Evolutionary conservation across 108 stramenopile species (phyloP).

Genomic region (Skeletonema costatum): DNA sequence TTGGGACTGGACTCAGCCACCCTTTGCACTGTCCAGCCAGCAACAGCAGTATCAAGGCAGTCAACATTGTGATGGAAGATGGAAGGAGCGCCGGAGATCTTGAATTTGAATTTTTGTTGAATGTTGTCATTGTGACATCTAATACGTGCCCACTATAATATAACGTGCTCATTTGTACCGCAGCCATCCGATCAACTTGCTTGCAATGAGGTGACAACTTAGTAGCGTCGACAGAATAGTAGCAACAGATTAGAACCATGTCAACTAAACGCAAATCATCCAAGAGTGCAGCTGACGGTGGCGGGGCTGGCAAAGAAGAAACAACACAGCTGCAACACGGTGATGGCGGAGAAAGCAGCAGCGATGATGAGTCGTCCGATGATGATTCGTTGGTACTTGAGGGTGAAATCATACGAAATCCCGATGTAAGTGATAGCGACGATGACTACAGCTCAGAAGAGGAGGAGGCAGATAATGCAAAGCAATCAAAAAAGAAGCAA

Average conservation of each 20-base stretch:
- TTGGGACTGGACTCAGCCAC: too few species aligned
- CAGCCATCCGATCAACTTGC: neutral
- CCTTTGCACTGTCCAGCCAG: too few species aligned
- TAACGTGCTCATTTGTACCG: neutral
- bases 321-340: conserved; percentile 17
- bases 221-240: neutral
- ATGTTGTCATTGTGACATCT: too few species aligned
- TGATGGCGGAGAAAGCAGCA: conserved; percentile 9
- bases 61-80: too few species aligned
- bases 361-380: conserved; percentile 39
- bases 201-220: neutral
- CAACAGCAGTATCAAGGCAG: too few species aligned
- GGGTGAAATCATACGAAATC: conserved; percentile 75
- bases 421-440: conserved; percentile 57
- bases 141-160: neutral
- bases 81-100: too few species aligned
- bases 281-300: conserved; percentile 14
- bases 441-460: conserved; percentile 44
- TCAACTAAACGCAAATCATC: conserved; percentile 37
- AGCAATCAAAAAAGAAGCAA: conserved; percentile 42
- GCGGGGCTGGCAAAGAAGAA: conserved; percentile 4
- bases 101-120: too few species aligned
- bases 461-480: conserved; percentile 30
- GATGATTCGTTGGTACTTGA: conserved; percentile 63
- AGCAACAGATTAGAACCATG: conserved; percentile 4